Base-by-base conservation (phyloP, 148 eudicot genomes). In the Mesembryanthemum crystallinum region DNA sequence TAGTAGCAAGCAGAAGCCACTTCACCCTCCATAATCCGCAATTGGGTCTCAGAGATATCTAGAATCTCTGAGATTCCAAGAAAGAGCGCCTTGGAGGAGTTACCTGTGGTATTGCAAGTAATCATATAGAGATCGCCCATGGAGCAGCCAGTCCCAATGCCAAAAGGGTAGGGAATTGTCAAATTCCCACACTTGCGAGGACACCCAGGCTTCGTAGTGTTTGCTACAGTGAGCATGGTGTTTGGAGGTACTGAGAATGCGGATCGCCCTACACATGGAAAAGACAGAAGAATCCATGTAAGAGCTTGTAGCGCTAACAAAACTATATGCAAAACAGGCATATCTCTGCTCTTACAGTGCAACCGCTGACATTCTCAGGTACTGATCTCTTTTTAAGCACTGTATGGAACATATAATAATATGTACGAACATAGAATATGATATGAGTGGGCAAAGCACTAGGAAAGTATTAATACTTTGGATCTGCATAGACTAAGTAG, bases 151-250 rank as follows among this genome's bases (percentile, higher is more conserved):
- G 51, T 61, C 0, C 51, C 33, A 1, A 60, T 45, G 7, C 82
- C 82, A 67, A 79, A 79, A 2, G 78, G 78, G 69, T 68, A 79
- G 8, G 82, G 74, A 8, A 79, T 61, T 12, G 73, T 74, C 57
- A 79, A n/a, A 13, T 79, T 79, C 7, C 78, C 82, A 73, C 78
- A 79, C 35, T 74, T 59, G 7, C 63, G 37, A 0, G 59, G 82
- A 25, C 82, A 79, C 32, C 73, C 78, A 8, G 77, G 78, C 61
- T 59, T 54, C 5, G 77, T 18, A 21, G 55, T 55, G 12, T 66
- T 78, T 32, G 77, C 25, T 5, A 76, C 23, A 21, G 76, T 72
- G 45, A 72, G 29, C 76, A 78, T 78, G 25, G 72, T 73, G 25
- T 47, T 23, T 39, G 49, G 8, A 39, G 62, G n/a, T 0, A 35